Evolutionary conservation across 164 flowering plant genomes (phyloP).

Genomic region (Litsea cubeba): DNA sequence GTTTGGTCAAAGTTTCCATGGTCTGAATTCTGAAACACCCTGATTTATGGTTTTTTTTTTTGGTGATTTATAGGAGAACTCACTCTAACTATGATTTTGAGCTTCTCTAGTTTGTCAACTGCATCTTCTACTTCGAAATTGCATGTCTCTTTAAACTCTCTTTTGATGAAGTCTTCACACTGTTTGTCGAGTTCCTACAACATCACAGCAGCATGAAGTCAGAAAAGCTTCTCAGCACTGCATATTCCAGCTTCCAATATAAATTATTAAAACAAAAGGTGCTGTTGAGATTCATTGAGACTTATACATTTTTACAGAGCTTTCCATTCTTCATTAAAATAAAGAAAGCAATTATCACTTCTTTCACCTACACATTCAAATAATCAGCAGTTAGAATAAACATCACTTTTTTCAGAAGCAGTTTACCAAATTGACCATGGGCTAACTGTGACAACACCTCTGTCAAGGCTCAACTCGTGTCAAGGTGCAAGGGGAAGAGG

Average conservation of each 20-base stretch:
- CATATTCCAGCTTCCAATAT: background rate
- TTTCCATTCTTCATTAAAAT: slow-evolving; percentile 69
- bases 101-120: slow-evolving; percentile 69
- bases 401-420: background rate
- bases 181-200: slow-evolving; percentile 53
- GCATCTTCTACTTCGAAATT: slow-evolving; percentile 95
- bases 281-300: background rate
- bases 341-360: slow-evolving; percentile 64
- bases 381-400: background rate
- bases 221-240: background rate
- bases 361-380: slow-evolving; percentile 57
- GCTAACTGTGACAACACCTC: background rate
- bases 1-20: no score
- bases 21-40: no score
- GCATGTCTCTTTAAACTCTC: slow-evolving; percentile 59
- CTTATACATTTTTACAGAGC: slow-evolving; percentile 23
- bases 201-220: slow-evolving; percentile 4
- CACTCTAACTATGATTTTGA: slow-evolving; percentile 77
- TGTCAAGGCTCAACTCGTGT: background rate
- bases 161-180: slow-evolving; percentile 65
- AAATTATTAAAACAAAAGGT: no score
- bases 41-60: background rate
- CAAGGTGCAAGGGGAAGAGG: background rate
- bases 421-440: no score
- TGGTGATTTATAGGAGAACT: slow-evolving; percentile 20